These are phyloP conservation scores for Mucor racemosus DNA, from an alignment of 371 early-diverging fungal genomes.

Conservation along the genomic window DNA sequence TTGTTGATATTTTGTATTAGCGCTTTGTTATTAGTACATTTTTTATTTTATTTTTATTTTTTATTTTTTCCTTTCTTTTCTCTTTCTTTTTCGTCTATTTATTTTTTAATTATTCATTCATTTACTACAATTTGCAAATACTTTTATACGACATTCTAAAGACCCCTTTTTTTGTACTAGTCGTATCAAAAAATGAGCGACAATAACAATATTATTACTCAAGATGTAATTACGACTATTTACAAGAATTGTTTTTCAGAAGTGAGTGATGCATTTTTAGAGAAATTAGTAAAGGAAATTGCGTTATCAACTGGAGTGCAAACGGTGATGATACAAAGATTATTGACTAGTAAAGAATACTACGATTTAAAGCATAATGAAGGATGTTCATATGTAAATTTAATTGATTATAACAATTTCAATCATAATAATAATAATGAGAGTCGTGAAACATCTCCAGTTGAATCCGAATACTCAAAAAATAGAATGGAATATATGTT, in stretches of 20 bases:
- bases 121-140: background rate
- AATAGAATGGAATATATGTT: constrained; percentile 12
- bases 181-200: constrained; percentile 2
- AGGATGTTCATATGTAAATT: constrained; percentile 19
- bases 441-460: constrained; percentile 5
- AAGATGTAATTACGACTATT: constrained; percentile 12
- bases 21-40: constrained; percentile 1
- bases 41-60: background rate
- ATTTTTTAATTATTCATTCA: background rate
- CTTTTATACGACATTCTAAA: background rate
- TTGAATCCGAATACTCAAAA: background rate
- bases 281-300: constrained; percentile 20
- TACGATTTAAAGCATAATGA: constrained; percentile 26
- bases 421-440: background rate
- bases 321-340: constrained; percentile 30
- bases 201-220: background rate
- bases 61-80: background rate
- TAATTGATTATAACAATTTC: background rate
- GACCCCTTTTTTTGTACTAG: background rate
- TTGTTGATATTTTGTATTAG: constrained; percentile 3
- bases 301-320: constrained; percentile 21
- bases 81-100: background rate
- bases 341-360: constrained; percentile 27
- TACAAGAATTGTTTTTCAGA: constrained; percentile 21
- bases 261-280: constrained; percentile 25